Evolutionary conservation across 164 flowering plant genomes (phyloP).

Genomic region (Stephania japonica): DNA sequence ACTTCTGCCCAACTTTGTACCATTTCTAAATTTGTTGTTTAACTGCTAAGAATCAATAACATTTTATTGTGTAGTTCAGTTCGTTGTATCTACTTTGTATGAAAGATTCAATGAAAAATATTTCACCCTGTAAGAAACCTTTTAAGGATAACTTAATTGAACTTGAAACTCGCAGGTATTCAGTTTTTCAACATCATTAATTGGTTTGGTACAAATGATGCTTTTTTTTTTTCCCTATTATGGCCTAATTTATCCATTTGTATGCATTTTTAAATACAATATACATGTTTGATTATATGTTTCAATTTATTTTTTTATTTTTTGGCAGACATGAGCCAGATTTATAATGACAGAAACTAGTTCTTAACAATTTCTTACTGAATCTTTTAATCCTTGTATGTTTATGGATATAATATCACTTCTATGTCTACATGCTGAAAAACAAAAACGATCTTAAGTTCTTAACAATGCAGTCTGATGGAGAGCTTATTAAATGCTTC

Average conservation of each 20-base stretch:
- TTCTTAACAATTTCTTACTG: background rate
- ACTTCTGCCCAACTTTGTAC: background rate
- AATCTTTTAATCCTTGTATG: background rate
- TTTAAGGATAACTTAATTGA: background rate
- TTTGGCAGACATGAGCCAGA: background rate
- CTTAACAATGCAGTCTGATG: constrained; percentile 44
- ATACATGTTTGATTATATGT: no score
- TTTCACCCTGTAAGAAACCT: background rate
- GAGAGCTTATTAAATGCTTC: constrained; percentile 55
- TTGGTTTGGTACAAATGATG: background rate
- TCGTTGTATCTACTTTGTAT: background rate
- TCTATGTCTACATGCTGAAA: constrained; percentile 12
- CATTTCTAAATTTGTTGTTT: background rate
- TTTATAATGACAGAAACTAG: background rate
- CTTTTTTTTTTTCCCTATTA: background rate
- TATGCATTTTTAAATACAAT: background rate
- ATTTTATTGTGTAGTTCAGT: background rate
- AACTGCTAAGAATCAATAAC: background rate
- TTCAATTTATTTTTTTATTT: no score
- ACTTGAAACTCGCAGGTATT: background rate
- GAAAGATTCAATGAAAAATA: background rate
- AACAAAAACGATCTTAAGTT: background rate
- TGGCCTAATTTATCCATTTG: background rate
- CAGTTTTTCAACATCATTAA: background rate
- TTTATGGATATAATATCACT: background rate